Evolutionary conservation across 1,139 yeast species (phyloP).

Genomic region (Candida frijolesensis): DNA sequence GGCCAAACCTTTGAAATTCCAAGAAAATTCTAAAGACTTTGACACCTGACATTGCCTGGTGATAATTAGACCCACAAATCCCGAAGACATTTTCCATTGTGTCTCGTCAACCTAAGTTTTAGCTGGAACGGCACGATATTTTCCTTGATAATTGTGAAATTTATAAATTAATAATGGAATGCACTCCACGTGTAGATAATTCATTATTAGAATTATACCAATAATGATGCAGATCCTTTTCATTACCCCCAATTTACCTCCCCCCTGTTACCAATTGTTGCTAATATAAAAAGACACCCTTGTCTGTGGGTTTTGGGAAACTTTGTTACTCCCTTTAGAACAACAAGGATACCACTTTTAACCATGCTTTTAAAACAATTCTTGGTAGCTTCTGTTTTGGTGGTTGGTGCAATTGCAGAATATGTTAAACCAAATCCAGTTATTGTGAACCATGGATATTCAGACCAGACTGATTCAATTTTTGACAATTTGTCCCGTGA

Average conservation of each 20-base stretch:
- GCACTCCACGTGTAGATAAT: not conserved
- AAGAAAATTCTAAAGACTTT: too few relatives aligned
- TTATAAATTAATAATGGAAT: not conserved
- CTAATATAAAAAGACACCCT: too few relatives aligned
- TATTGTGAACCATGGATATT: constrained; percentile 17
- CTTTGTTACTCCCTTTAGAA: not conserved
- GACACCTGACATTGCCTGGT: too few relatives aligned
- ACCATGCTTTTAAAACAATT: not conserved
- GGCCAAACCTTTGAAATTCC: too few relatives aligned
- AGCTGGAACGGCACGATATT: not conserved
- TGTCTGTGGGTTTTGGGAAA: not conserved
- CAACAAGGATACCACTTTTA: not conserved
- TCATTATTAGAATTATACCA: not conserved
- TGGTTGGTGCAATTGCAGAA: constrained; percentile 16
- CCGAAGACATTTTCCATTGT: too few relatives aligned
- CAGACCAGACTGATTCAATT: constrained; percentile 27
- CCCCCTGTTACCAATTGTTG: too few relatives aligned
- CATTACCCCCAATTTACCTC: too few relatives aligned
- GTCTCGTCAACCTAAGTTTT: not conserved
- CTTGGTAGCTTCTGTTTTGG: constrained; percentile 3
- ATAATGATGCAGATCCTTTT: too few relatives aligned
- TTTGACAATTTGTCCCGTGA: constrained; percentile 26
- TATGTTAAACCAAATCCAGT: constrained; percentile 19
- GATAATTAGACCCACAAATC: too few relatives aligned
- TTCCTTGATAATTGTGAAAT: not conserved